Evolutionary conservation across 2,329 filamentous ascomycete genomes (phyloP).

Genomic region (Pseudocercospora vitis): DNA sequence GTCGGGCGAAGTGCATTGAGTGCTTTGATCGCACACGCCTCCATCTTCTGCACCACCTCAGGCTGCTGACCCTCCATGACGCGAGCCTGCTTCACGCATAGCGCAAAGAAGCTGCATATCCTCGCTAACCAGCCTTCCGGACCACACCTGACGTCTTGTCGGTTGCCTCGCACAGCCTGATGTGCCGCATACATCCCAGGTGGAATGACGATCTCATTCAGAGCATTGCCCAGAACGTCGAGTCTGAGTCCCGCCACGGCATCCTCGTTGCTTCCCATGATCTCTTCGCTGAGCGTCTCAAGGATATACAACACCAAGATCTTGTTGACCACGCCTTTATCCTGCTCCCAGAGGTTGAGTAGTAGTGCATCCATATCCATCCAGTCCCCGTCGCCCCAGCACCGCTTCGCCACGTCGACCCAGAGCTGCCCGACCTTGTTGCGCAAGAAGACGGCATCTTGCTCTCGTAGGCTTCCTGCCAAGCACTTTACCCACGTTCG

Average conservation of each 20-base stretch:
- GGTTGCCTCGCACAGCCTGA: constrained; percentile 60
- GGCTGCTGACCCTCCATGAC: constrained; percentile 47
- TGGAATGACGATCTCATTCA: constrained; percentile 92
- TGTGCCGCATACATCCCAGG: constrained; percentile 70
- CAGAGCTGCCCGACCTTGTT: constrained; percentile 95
- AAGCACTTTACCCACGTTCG: constrained; percentile 77
- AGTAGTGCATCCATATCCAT: constrained; percentile 88
- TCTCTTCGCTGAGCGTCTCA: constrained; percentile 89
- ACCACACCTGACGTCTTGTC: constrained; percentile 69
- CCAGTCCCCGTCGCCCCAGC: constrained; percentile 84
- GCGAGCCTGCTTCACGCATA: constrained; percentile 59
- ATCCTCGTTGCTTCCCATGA: constrained; percentile 82
- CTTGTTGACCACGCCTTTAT: constrained; percentile 61
- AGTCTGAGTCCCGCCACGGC: constrained; percentile 79
- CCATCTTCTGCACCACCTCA: constrained; percentile 57
- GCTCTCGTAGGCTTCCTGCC: constrained; percentile 66
- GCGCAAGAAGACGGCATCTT: constrained; percentile 78
- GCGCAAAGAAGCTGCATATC: constrained; percentile 69
- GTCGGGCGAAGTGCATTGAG: constrained; percentile 75
- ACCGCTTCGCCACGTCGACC: constrained; percentile 91
- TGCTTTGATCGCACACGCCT: constrained; percentile 67
- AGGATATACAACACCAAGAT: constrained; percentile 85
- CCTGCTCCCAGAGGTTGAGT: constrained; percentile 70
- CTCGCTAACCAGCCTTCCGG: constrained; percentile 85
- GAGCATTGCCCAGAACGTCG: constrained; percentile 79